A percentile compares a stretch with the other conserved stretches of the same genome.
phyloP scores from a whole-genome alignment of 306 rosid genomes.

The Boehmeria nivea region DNA sequence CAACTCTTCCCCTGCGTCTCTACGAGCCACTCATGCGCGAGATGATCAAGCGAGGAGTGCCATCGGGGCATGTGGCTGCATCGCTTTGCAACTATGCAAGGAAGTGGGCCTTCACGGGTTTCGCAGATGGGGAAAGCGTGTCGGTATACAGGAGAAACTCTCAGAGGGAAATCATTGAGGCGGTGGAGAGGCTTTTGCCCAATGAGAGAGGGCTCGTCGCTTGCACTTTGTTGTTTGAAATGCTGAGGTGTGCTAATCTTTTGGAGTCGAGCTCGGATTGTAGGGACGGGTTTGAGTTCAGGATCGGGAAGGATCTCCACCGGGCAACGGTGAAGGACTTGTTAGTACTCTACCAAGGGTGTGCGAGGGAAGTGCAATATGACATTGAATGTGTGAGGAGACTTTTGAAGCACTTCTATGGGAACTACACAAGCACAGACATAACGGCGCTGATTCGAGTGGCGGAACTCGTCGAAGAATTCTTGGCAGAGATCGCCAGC shows the following conservation, averaged over 20 bases:
- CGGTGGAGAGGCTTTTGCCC: slow-evolving; percentile 48
- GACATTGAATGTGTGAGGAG: slow-evolving; percentile 37
- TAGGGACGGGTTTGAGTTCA: slow-evolving; percentile 34
- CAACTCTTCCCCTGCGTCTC: slow-evolving; percentile 29
- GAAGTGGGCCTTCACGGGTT: slow-evolving; percentile 29
- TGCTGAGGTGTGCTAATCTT: slow-evolving; percentile 28
- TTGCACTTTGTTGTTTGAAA: slow-evolving; percentile 31
- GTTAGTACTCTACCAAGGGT: slow-evolving; percentile 26
- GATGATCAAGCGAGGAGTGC: slow-evolving; percentile 31
- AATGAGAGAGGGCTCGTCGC: slow-evolving; percentile 25
- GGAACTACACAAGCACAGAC: slow-evolving; percentile 18
- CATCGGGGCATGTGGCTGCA: slow-evolving; percentile 24
- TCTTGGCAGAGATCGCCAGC: slow-evolving; percentile 32
- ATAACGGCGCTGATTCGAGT: slow-evolving; percentile 24
- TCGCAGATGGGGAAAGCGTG: slow-evolving; percentile 15
- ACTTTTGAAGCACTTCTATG: slow-evolving; percentile 35
- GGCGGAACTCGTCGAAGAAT: slow-evolving; percentile 45
- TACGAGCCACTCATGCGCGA: slow-evolving; percentile 36
- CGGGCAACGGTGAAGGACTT: slow-evolving; percentile 46
- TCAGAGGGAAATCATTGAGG: slow-evolving; percentile 47
- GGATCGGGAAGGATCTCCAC: slow-evolving; percentile 46
- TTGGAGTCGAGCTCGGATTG: slow-evolving; percentile 35
- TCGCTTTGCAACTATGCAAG: slow-evolving; percentile 34
- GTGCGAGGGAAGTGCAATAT: slow-evolving; percentile 28
- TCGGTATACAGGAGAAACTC: slow-evolving; percentile 18